phyloP scores from a whole-genome alignment of 768 basidiomycete genomes.

The Candolleomyces eurysporus region DNA sequence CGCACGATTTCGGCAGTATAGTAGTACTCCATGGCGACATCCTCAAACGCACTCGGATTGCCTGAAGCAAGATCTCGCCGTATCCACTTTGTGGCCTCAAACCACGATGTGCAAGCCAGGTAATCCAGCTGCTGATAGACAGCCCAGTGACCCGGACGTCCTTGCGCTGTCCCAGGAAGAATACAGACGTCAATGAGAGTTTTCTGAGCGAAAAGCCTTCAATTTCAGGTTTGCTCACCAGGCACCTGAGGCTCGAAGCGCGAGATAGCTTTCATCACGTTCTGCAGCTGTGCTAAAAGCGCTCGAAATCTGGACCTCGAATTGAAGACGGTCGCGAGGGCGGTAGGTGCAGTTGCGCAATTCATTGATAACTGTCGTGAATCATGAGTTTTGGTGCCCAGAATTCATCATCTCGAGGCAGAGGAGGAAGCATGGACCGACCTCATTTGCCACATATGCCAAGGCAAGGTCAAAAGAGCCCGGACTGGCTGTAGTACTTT shows the following conservation, averaged over 20 bases:
- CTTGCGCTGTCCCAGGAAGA: too few species aligned
- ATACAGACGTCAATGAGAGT: too few species aligned
- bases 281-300: not conserved
- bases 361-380: not conserved
- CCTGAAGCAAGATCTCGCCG: too few species aligned
- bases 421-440: not conserved
- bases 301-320: not conserved
- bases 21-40: too few species aligned
- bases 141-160: too few species aligned
- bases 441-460: not conserved
- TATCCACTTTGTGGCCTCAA: too few species aligned
- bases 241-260: not conserved
- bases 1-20: too few species aligned
- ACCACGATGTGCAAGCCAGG: too few species aligned
- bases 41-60: too few species aligned
- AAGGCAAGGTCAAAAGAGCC: not conserved
- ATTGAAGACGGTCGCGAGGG: not conserved
- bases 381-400: not conserved
- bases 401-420: not conserved
- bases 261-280: not conserved
- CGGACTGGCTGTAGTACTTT: not conserved
- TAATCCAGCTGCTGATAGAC: too few species aligned
- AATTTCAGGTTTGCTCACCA: not conserved
- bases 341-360: not conserved
- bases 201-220: too few species aligned